Evolutionary conservation across 108 stramenopile genomes (phyloP), one percentile per base, ranked within the genome.

Genomic region (Bacterosira constricta): DNA sequence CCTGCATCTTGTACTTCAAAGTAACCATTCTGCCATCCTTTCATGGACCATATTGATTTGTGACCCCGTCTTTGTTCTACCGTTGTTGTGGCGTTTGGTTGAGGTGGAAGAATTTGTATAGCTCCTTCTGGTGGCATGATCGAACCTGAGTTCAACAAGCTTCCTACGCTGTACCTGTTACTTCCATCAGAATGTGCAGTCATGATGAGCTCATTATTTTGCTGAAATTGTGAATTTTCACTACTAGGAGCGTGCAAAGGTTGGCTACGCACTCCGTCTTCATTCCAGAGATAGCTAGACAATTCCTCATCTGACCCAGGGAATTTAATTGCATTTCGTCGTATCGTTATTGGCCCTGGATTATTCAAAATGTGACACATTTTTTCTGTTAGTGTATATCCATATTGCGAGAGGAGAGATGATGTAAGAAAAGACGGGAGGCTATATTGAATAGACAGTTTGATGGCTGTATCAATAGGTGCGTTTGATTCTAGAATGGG

Each of bases 1-100:
- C 84, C 81, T 23, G 68, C 77, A 75, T 85, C 84, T 55, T 85
- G 84, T 1, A 85, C 84, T 58, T 85, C 84, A 60, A 85, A 85
- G 38, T 61, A 82, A 3, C 84, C 84, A 44, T 82, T 47, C 37
- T 79, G 51, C 81, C 81, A 85, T n/a, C 60, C 68, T 31, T 45
- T 61, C 72, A 79, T 71, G 21, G 67, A 74, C 84, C 84, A 85
- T 36, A 85, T 79, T 17, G 84, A 85, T 58, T 79, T 82, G 58
- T 18, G 27, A 34, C 45, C 27, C 26, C 25, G 13, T 49, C 18
- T 26, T 49, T n/a, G 44, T 35, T 49, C 31, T 18, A 6, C 46
- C 37, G 45, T 20, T 26, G 17, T 35, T 54, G 37, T 27, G 42
- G 20, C 17, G 41, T 13, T 25, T n/a, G 17, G 37, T 37, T 35